Percentiles rank a stretch among this genome's conserved stretches.
These are phyloP conservation scores for Fragaria ananassa DNA, from an alignment of 306 rosid genomes.

Conservation along the genomic window DNA sequence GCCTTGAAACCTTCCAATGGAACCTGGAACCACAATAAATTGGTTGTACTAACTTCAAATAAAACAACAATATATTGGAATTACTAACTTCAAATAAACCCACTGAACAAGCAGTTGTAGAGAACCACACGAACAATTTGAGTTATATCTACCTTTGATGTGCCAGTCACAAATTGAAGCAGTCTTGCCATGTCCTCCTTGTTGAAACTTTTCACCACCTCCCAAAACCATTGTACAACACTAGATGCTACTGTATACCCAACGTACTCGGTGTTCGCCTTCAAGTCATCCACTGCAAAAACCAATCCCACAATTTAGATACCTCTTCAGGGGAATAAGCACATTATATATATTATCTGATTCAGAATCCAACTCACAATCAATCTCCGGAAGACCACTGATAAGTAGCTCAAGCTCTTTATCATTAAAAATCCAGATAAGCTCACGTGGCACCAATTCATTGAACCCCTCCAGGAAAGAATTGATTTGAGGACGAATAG, in stretches of 20 bases:
- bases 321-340: slow-evolving; percentile 15
- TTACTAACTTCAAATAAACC: neutral
- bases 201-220: slow-evolving; percentile 76
- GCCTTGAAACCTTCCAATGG: slow-evolving; percentile 98
- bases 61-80: slow-evolving; percentile 14
- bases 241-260: slow-evolving; percentile 89
- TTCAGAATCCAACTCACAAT: slow-evolving; percentile 57
- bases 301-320: slow-evolving; percentile 33
- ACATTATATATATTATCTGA: neutral
- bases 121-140: neutral
- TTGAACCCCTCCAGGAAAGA: slow-evolving; percentile 83
- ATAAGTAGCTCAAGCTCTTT: slow-evolving; percentile 98
- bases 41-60: neutral
- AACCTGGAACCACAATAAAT: slow-evolving; percentile 55
- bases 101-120: neutral
- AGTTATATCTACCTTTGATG: slow-evolving; percentile 73
- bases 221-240: slow-evolving; percentile 99
- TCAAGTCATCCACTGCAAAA: slow-evolving; percentile 92
- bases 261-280: slow-evolving; percentile 79
- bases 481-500: slow-evolving; percentile 91
- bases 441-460: slow-evolving; percentile 78
- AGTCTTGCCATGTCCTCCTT: slow-evolving; percentile 99
- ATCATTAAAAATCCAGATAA: slow-evolving; percentile 85
- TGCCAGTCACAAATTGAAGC: slow-evolving; percentile 98
- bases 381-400: slow-evolving; percentile 99